Evolutionary conservation across 1,284 basidiomycete genomes (phyloP), one percentile per base, ranked within the genome.

Genomic region (Microbotryomycetes sp.): DNA sequence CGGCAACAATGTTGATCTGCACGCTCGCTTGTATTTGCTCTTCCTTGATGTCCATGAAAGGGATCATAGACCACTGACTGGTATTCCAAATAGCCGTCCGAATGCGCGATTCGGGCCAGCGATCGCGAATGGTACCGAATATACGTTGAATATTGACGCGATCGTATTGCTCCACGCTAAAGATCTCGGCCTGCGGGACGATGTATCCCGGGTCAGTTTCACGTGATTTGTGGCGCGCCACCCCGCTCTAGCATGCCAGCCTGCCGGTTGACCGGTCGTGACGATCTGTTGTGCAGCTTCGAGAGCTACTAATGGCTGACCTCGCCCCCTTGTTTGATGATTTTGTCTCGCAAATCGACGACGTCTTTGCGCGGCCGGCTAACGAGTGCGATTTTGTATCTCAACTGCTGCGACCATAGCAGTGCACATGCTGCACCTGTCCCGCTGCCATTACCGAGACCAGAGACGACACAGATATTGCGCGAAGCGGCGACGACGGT

Each of bases 1-100:
- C 81, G 0, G 81, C 81, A 28, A 81, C 78, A 59, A 87, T 77
- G 65, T 84, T 86, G 27, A 78, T 75, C 57, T 85, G 78, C 18
- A 82, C 71, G 24, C 75, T 53, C n/a, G 21, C 26, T 9, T 46
- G 30, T 47, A 65, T 67, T 50, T 65, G 56, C 5, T 35, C 18
- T 26, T 62, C 41, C 1, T 23, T 54, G 48, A 65, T 67, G 41
- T 65, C 63, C 18, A 65, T 24, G 56, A 67, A 67, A 5, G 66
- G 66, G 30, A 67, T 65, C 6, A 35, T 54, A 18, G 11, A 62
- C 64, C 66, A 68, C 27, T 68, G 66, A 2, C 53, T 47, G 5
- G 66, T 65, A 54, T 68, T 68, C 66, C 66, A 68, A 16, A 65
- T 53, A 15, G 57, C 55, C 4, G 45, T 27, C 15, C 57, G 64